Evolutionary conservation across 345 rosid species (phyloP).

Genomic region (Mallotus nudiflorus): DNA sequence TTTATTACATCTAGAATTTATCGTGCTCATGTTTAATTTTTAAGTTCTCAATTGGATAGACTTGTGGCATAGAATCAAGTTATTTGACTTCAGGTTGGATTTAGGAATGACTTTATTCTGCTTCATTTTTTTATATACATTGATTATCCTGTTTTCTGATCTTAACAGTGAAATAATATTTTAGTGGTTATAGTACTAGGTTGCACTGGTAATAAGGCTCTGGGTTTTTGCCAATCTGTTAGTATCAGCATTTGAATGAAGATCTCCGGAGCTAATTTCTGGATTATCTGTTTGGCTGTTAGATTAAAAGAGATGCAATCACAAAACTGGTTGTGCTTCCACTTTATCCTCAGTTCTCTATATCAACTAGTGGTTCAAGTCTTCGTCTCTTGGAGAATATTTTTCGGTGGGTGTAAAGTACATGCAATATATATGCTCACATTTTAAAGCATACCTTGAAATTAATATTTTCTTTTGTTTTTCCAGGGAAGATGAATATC

Average conservation of each 20-base stretch:
- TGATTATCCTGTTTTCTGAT: background rate
- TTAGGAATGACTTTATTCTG: background rate
- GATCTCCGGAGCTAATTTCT: background rate
- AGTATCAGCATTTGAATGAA: background rate
- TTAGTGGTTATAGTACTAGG: background rate
- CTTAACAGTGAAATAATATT: constrained; percentile 3
- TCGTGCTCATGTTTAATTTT: background rate
- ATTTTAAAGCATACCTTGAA: background rate
- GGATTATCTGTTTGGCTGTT: constrained; percentile 14
- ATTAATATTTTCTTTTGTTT: constrained; percentile 27
- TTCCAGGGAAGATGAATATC: constrained; percentile 92
- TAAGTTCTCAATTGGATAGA: background rate
- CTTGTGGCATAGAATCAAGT: constrained; percentile 15
- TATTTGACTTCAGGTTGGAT: background rate
- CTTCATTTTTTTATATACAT: constrained; percentile 2
- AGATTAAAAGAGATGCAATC: constrained; percentile 91
- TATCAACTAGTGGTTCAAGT: constrained; percentile 99
- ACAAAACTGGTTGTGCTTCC: constrained; percentile 97
- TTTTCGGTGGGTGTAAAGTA: constrained; percentile 58
- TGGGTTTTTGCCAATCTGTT: constrained; percentile 6
- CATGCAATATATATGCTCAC: constrained; percentile 2
- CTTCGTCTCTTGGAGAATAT: constrained; percentile 90
- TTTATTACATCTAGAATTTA: background rate
- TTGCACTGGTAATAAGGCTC: constrained; percentile 3
- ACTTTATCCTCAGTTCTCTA: constrained; percentile 97